Conservation (phyloP, 345 rosid genomes). For the Iberis pinnata region DNA sequence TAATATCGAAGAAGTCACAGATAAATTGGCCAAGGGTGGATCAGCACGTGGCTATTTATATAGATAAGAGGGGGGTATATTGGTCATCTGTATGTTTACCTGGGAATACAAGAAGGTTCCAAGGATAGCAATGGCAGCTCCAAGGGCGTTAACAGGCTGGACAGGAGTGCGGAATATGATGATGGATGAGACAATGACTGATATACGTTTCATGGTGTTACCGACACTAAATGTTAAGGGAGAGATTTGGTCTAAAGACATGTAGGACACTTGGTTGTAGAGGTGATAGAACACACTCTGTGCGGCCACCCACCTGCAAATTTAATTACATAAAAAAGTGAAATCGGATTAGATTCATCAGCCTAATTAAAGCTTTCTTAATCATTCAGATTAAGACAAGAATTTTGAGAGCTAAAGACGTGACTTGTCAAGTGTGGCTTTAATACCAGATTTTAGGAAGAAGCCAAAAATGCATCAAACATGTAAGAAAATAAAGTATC, state of each 20-base stretch:
- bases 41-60: conserved; percentile 9
- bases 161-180: conserved; percentile 97
- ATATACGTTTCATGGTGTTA: conserved; percentile 95
- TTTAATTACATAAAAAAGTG: neutral
- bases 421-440: conserved; percentile 20
- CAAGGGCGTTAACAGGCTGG: conserved; percentile 84
- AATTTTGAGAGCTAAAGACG: conserved; percentile 5
- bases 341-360: neutral
- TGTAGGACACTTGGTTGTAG: conserved; percentile 93
- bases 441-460: conserved; percentile 10
- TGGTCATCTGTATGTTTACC: conserved; percentile 39
- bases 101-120: conserved; percentile 98
- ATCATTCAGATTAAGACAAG: conserved; percentile 8
- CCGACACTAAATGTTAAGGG: conserved; percentile 93
- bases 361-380: neutral
- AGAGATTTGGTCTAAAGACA: conserved; percentile 86
- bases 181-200: conserved; percentile 92
- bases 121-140: conserved; percentile 90
- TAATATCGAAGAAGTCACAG: too few species aligned
- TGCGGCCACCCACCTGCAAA: conserved; percentile 85
- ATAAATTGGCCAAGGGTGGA: too few species aligned
- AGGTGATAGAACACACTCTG: conserved; percentile 98
- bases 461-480: conserved; percentile 15
- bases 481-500: neutral
- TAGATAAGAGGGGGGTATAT: conserved; percentile 11